These are phyloP conservation scores for Ceratobasidium sp. DNA, from an alignment of 1,284 basidiomycete species.

Conservation along the genomic window DNA sequence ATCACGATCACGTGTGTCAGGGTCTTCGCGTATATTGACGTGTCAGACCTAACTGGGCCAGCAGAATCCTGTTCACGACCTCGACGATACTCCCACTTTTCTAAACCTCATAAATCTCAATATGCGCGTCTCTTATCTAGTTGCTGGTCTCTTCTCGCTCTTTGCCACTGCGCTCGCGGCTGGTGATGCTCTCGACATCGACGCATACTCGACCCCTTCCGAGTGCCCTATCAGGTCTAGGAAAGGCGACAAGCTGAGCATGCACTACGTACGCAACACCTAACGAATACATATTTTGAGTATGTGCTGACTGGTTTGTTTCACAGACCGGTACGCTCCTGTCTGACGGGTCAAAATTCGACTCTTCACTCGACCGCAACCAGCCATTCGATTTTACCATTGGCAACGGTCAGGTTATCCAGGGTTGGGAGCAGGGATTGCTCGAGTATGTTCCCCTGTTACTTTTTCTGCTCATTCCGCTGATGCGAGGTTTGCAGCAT, in stretches of 20 bases:
- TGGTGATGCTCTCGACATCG: constrained; percentile 59
- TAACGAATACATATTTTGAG: background rate
- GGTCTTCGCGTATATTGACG: background rate
- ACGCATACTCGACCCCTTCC: constrained; percentile 65
- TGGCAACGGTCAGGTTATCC: constrained; percentile 80
- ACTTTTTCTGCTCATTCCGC: background rate
- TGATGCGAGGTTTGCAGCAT: constrained; percentile 60
- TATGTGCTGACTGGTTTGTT: background rate
- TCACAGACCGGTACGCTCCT: constrained; percentile 74
- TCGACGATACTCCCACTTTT: background rate
- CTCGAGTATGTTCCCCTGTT: constrained; percentile 48
- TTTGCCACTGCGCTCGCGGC: constrained; percentile 13
- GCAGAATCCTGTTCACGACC: background rate
- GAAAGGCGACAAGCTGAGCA: constrained; percentile 70
- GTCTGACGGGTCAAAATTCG: constrained; percentile 78
- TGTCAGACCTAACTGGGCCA: background rate
- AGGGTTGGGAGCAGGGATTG: constrained; percentile 81
- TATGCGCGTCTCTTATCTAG: constrained; percentile 33
- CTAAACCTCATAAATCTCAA: constrained; percentile 4
- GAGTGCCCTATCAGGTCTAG: constrained; percentile 64
- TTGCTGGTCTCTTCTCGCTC: constrained; percentile 31
- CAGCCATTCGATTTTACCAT: constrained; percentile 72
- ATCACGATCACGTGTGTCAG: background rate
- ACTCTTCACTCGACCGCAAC: constrained; percentile 79
- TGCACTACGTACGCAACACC: constrained; percentile 71